These are phyloP conservation scores for Aspergillus amoenus DNA, from an alignment of 2,329 filamentous ascomycete species.

Conservation along the genomic window DNA sequence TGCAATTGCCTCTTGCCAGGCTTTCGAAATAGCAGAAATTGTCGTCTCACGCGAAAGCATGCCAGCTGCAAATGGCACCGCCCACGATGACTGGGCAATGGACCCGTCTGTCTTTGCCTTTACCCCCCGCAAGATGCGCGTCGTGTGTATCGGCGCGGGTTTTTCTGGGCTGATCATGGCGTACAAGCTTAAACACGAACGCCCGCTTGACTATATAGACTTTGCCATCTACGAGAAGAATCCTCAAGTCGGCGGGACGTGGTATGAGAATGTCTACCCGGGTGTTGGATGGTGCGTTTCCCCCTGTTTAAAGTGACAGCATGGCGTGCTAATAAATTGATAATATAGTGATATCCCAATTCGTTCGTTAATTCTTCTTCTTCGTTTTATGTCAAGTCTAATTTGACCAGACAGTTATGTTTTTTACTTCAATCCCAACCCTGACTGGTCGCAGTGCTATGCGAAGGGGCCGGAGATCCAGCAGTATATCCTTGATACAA, in stretches of 20 bases:
- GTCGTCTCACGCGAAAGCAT: background rate
- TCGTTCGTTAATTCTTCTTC: background rate
- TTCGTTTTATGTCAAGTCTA: background rate
- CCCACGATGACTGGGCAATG: background rate
- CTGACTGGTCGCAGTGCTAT: conserved; percentile 45
- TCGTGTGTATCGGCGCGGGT: conserved; percentile 28
- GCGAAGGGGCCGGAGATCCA: conserved; percentile 42
- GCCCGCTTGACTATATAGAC: background rate
- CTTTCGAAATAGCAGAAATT: background rate
- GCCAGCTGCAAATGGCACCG: too few relatives aligned
- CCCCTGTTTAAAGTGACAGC: too few relatives aligned
- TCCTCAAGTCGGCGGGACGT: background rate
- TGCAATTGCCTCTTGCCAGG: too few relatives aligned
- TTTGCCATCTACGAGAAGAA: conserved; percentile 1
- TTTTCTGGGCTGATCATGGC: conserved; percentile 40
- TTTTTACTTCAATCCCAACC: conserved; percentile 28
- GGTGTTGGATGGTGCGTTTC: background rate
- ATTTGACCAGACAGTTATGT: background rate
- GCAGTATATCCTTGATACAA: conserved; percentile 42
- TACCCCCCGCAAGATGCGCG: conserved; percentile 17
- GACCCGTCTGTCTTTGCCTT: conserved; percentile 8
- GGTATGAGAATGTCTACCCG: conserved; percentile 5
- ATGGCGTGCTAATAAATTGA: background rate
- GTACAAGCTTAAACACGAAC: conserved; percentile 34
- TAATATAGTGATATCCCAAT: background rate